Evolutionary conservation across 352 stramenopile genomes (phyloP).

Genomic region (Thraustochytrium striatum): DNA sequence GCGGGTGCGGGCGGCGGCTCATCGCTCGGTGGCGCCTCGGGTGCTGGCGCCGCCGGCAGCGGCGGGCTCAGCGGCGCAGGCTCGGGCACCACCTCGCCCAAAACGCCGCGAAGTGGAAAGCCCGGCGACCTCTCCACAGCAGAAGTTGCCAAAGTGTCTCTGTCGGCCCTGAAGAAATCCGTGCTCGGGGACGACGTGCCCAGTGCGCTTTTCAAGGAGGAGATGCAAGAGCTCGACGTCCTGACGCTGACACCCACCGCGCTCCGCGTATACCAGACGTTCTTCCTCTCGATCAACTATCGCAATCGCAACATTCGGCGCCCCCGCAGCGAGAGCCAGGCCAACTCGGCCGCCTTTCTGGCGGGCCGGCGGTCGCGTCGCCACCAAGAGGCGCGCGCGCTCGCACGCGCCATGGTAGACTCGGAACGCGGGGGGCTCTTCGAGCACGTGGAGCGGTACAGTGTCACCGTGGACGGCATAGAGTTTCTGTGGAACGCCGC

Average conservation of each 20-base stretch:
- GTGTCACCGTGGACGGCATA: neutral
- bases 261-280: slow-evolving; percentile 38
- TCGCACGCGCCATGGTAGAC: slow-evolving; percentile 10
- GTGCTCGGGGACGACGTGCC: slow-evolving; percentile 27
- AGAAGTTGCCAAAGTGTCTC: too few species aligned
- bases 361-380: neutral
- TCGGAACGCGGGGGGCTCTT: neutral
- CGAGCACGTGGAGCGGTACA: slow-evolving; percentile 13
- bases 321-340: neutral
- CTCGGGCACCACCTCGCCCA: too few species aligned
- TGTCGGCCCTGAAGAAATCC: too few species aligned
- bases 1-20: too few species aligned
- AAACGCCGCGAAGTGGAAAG: too few species aligned
- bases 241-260: neutral
- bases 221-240: slow-evolving; percentile 6
- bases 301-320: neutral
- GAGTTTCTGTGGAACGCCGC: slow-evolving; percentile 30
- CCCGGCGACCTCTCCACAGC: too few species aligned
- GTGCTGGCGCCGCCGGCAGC: too few species aligned
- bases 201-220: neutral
- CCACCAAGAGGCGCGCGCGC: slow-evolving; percentile 21
- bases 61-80: too few species aligned
- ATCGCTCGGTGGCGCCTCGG: too few species aligned
- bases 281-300: slow-evolving; percentile 45
- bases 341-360: slow-evolving; percentile 10